Base-by-base conservation (phyloP, 768 basidiomycete species). In the Suillus fuscotomentosus region DNA sequence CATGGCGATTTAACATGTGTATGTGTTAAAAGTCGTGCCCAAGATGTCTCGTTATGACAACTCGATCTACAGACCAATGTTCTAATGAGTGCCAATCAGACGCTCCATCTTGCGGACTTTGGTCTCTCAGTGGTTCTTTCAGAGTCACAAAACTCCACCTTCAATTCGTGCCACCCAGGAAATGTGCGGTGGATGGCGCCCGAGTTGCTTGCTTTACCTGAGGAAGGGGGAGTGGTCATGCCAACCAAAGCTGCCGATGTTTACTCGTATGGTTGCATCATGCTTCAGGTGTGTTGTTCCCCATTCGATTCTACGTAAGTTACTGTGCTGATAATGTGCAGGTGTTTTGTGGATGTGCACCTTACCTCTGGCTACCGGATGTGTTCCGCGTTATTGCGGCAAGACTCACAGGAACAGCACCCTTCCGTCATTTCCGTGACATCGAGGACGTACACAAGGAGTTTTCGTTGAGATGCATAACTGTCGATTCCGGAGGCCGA, bases 221-320 rank as follows among this genome's bases (percentile, higher is more conserved):
- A 43, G 61, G 67, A 43, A 67, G 65, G 57, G 31, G 66, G 56
- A 22, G 63, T 22, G 36, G n/a, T 22, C 5, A 15, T 38, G n/a
- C 54, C 70, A n/a, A 78, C 78, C 14, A 47, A 36, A 55, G 67
- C 65, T 24, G 69, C 75, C 1, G 79, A 80, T 67, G 63, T 73
- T 15, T 80, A 76, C 11, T 82, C 81, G 0, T 80, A 79, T 64
- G 81, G 81, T 7, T 78, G 80, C 65, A 76, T 81, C 24, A 69
- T 70, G 41, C 45, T 63, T 20, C 65, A 65, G 65, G 62, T 56
- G 79, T 38, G 36, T 60, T n/a, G 13, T 78, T 36, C 8, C 36
- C 8, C 9, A 10, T 36, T 36, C 36, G 36, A 36, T 36, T 36
- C 36, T 6, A 36, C 10, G 36, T 36, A 10, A 36, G 36, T 36